Evolutionary conservation across 2,329 filamentous ascomycete genomes (phyloP).

Genomic region (Leptodontidium sp.): DNA sequence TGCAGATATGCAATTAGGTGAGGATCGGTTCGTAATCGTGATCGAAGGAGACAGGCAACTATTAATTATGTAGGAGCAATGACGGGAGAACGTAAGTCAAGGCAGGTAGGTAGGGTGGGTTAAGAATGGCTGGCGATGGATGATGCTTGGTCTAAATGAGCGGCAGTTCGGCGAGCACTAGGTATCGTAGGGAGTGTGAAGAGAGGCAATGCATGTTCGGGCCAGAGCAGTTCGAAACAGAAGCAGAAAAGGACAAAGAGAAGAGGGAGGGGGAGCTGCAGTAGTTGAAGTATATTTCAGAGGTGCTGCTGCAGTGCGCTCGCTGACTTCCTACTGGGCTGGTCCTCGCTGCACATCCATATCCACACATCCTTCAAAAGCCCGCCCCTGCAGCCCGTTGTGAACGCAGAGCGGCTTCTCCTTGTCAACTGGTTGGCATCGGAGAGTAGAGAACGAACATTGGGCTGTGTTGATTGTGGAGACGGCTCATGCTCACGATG

Average conservation of each 20-base stretch:
- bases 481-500: slow-evolving; percentile 18
- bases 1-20: not conserved
- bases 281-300: slow-evolving; percentile 20
- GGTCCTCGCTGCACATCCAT: slow-evolving; percentile 13
- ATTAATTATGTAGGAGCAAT: slow-evolving; percentile 1
- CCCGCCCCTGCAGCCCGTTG: slow-evolving; percentile 13
- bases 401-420: slow-evolving; percentile 8
- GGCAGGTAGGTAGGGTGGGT: not conserved
- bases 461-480: slow-evolving; percentile 16
- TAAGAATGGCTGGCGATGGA: not conserved
- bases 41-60: not conserved
- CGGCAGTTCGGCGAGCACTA: slow-evolving; percentile 2
- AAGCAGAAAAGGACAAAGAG: slow-evolving; percentile 6
- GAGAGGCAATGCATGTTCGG: not conserved
- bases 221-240: not conserved
- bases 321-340: slow-evolving; percentile 1
- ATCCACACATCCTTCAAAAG: slow-evolving; percentile 6
- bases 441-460: slow-evolving; percentile 1
- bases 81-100: not conserved
- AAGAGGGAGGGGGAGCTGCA: not conserved
- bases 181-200: not conserved
- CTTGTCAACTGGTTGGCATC: slow-evolving; percentile 15
- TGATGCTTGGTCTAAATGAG: slow-evolving; percentile 1
- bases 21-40: not conserved
- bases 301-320: not conserved